Base-by-base conservation (phyloP, 2,329 filamentous ascomycete species). In the Trichothecium sympodiale region DNA sequence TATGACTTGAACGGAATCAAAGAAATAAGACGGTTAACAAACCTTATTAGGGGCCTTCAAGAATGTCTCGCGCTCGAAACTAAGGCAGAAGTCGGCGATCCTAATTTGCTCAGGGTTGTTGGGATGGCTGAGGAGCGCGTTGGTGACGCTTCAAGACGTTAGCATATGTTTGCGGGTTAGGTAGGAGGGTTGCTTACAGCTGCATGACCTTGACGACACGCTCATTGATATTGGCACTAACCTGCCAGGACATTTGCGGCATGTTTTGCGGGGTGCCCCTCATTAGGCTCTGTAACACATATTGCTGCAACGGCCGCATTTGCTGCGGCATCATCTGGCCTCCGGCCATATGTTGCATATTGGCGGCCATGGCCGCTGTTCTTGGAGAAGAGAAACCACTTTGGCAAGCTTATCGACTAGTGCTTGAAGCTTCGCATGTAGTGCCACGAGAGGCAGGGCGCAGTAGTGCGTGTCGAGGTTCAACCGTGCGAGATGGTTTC, bases 361-460 rank as follows among this genome's bases (percentile, higher is more conserved):
- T 74, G 51, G 66, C 70, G 60, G 71, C 71, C 71, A 77, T 76
- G 57, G 66, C 67, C 62, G 65, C 65, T 34, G 20, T n/a, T 45
- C 41, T 40, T 35, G 39, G 13, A 38, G 38, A 36, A 39, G 6
- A 10, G 10, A 25, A 6, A 25, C 20, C 20, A 10, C 10, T 6
- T 25, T 6, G 10, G 10, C 10, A 25, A 25, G 10, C 6, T 10
- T 25, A 25, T 25, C 20, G 10, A 25, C 6, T 10, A 25, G 10
- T 6, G 20, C 20, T n/a, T n/a, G 20, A 25, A 25, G 6, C 6
- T 25, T 25, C 20, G 20, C 6, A 6, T 25, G 6, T 25, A 6
- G 20, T 25, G 20, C 20, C 20, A 25, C 20, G 10, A 25, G 20
- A 25, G 10, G 20, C 20, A n/a, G n/a, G n/a, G n/a, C n/a, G n/a